Evolutionary conservation across 495 filamentous ascomycete species (phyloP), one percentile per base, ranked within the genome.

Genomic region (Daldinia decipiens): DNA sequence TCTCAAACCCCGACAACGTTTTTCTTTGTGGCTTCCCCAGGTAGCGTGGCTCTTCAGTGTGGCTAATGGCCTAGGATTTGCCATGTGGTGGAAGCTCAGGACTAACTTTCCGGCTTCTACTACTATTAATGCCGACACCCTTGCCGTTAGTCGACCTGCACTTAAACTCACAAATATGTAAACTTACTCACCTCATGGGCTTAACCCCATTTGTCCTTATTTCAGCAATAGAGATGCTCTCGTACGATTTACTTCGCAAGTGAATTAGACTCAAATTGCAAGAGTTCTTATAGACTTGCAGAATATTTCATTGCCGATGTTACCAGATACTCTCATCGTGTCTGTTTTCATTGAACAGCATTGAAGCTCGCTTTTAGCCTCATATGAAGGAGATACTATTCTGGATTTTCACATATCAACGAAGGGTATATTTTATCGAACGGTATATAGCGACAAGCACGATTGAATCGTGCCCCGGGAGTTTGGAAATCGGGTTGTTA

Each of bases 111-210:
- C 59, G 38, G 38, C 26, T 34, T 58, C n/a, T 65, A n/a, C n/a
- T n/a, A n/a, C n/a, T n/a, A n/a, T n/a, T n/a, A 67, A 60, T 74
- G 71, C 74, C 74, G 74, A 76, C 62, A 19, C 31, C 27, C 59
- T 76, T 76, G 74, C 74, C 74, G 74, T 70, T 36, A 36, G 58
- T 13, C 62, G 21, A 39, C 54, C 45, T 56, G 29, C 15, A 39
- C 26, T 3, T 31, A 31, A 31, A 59, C 19, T 51, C 11, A 31
- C 45, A 13, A 11, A 63, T n/a, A 36, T 65, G 34, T 55, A 45
- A 34, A 58, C 24, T 40, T 9, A 58, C 17, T 40, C 21, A 31
- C 13, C 24, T 21, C n/a, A 65, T 68, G 59, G 39, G 29, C 29
- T 72, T 64, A 64, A 64, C 59, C 61, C 51, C 70, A 68, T 68